Evolutionary conservation across 495 filamentous ascomycete species (phyloP).

Genomic region (Penicillium lagena): DNA sequence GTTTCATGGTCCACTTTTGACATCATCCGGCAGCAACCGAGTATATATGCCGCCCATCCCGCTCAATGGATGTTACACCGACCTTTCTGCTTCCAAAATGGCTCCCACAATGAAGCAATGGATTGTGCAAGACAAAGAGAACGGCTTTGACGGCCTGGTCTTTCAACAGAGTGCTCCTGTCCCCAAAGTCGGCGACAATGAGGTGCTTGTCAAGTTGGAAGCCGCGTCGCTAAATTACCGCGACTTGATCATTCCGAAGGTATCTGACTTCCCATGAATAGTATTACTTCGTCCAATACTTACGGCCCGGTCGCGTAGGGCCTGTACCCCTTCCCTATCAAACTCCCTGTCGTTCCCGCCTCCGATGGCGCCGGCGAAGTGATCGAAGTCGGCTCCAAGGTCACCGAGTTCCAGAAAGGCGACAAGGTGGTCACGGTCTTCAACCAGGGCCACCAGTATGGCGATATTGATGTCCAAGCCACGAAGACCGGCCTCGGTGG

Average conservation of each 20-base stretch:
- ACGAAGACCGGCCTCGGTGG: slow-evolving; percentile 61
- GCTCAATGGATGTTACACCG: background rate
- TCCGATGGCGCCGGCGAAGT: slow-evolving; percentile 80
- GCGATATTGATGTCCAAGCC: slow-evolving; percentile 38
- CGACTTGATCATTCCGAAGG: slow-evolving; percentile 70
- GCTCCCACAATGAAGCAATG: slow-evolving; percentile 58
- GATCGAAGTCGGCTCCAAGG: slow-evolving; percentile 59
- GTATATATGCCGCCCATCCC: slow-evolving; percentile 1
- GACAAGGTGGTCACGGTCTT: slow-evolving; percentile 72
- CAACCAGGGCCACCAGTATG: slow-evolving; percentile 69
- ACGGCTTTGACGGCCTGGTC: slow-evolving; percentile 56
- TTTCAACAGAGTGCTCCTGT: slow-evolving; percentile 42
- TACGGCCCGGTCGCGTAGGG: slow-evolving; percentile 32
- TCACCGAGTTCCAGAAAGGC: slow-evolving; percentile 61
- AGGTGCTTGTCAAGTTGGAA: slow-evolving; percentile 70
- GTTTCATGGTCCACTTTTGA: slow-evolving; percentile 9
- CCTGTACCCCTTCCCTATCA: slow-evolving; percentile 58
- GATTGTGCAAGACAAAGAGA: slow-evolving; percentile 47
- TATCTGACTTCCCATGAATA: slow-evolving; percentile 6
- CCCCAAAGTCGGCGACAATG: slow-evolving; percentile 58
- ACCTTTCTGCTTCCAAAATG: slow-evolving; percentile 23
- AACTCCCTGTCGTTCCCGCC: slow-evolving; percentile 53
- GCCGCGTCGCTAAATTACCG: slow-evolving; percentile 79
- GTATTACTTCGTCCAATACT: no score
- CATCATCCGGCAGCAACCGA: background rate